A percentile compares a stretch with the other conserved stretches of the same genome.
Evolutionary conservation across 441 rosid species (phyloP).

Genomic region (Jatropha podagrica): DNA sequence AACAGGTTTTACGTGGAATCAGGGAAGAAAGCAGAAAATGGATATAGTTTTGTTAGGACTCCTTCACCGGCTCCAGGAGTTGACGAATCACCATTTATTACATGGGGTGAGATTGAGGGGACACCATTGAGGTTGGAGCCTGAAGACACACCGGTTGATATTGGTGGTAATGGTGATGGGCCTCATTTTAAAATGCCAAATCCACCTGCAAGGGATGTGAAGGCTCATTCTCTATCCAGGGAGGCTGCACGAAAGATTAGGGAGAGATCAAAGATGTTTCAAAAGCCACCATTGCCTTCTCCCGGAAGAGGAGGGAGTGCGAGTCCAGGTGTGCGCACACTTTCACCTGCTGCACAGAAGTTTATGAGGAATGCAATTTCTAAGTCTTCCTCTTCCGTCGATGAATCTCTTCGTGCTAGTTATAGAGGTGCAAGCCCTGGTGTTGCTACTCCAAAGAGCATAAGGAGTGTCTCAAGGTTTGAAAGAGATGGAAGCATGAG

Average conservation of each 20-base stretch:
- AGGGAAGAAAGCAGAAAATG: slow-evolving; percentile 76
- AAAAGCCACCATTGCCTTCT: slow-evolving; percentile 87
- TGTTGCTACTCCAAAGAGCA: slow-evolving; percentile 64
- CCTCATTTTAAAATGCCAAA: slow-evolving; percentile 75
- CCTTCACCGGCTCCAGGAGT: slow-evolving; percentile 96
- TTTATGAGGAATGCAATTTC: slow-evolving; percentile 83
- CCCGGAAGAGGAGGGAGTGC: slow-evolving; percentile 91
- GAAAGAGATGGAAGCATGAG: slow-evolving; percentile 70
- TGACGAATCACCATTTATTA: slow-evolving; percentile 87
- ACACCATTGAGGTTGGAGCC: slow-evolving; percentile 84
- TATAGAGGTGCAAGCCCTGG: slow-evolving; percentile 83
- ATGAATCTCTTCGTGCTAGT: slow-evolving; percentile 92
- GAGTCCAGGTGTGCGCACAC: slow-evolving; percentile 71
- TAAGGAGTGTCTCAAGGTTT: slow-evolving; percentile 72
- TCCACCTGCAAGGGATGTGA: slow-evolving; percentile 77
- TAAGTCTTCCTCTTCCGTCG: slow-evolving; percentile 77
- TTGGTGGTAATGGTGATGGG: slow-evolving; percentile 84
- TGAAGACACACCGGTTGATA: slow-evolving; percentile 89
- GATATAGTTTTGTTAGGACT: slow-evolving; percentile 84
- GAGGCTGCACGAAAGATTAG: slow-evolving; percentile 84
- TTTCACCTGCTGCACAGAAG: slow-evolving; percentile 97
- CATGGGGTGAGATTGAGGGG: slow-evolving; percentile 99
- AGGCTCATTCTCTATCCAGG: slow-evolving; percentile 84
- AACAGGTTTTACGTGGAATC: slow-evolving; percentile 70
- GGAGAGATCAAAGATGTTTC: slow-evolving; percentile 80